Evolutionary conservation across 148 eudicot species (phyloP), one percentile per base, ranked within the genome.

Genomic region (Beta vulgaris): DNA sequence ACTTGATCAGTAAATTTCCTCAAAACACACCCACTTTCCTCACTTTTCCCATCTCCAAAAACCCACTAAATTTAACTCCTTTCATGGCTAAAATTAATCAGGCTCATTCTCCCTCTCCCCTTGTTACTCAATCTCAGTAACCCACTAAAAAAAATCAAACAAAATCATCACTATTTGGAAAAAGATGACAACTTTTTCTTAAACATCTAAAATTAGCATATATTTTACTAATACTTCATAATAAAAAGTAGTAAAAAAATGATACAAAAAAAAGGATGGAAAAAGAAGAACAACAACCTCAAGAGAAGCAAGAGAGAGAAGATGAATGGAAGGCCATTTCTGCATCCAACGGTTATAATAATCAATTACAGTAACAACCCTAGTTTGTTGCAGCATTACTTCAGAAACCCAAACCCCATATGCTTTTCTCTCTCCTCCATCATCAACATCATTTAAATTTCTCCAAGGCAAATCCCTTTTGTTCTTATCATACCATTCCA

Each of bases 381-480:
- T 90, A 42, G 86, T 84, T 71, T 84, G 86, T 68, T 84, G 86
- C 54, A 84, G 44, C 86, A 84, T 84, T 36, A 84, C 79, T 72
- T 84, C 86, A 35, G 86, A 84, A 73, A 93, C 96, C 98, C 93
- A 93, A 16, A 93, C 91, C 2, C 91, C 98, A 81, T 94, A 93
- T n/a, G 91, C 98, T 82, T 79, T 86, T 68, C 65, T 85, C 67
- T 87, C 92, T 32, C 74, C 76, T 39, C 72, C 86, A 40, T 54
- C 86, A 40, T 65, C 71, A 42, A 73, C 76, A 7, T 78, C 78
- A 67, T 78, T 79, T 67, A 82, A 81, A 62, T 84, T 85, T 28
- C 98, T 80, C 98, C 98, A 94, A 2, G 98, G 98, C 18, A 94
- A 87, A 79, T 91, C 97, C 76, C 98, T 87, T 68, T 80, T 78